phyloP scores from a whole-genome alignment of 345 rosid genomes.

The rapeseed (Brassica napus) region DNA sequence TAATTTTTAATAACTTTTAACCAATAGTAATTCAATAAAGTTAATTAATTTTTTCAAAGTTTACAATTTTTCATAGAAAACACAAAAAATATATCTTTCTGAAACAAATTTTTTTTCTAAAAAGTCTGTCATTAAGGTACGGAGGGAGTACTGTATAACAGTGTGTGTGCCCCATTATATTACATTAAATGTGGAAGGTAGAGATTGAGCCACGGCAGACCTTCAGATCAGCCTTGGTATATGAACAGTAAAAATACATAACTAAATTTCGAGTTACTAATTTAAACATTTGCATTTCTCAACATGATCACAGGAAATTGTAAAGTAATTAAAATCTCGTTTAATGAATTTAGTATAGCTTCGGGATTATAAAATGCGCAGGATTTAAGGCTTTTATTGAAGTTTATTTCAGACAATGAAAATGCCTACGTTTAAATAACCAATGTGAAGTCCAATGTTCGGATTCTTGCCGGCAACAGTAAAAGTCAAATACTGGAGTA shows the following conservation, averaged over 20 bases:
- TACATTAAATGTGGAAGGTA: constrained; percentile 26
- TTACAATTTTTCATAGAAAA: too few relatives aligned
- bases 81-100: too few relatives aligned
- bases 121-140: too few relatives aligned
- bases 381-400: constrained; percentile 22
- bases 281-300: constrained; percentile 31
- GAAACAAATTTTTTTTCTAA: too few relatives aligned
- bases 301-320: constrained; percentile 36
- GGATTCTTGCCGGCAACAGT: constrained; percentile 32
- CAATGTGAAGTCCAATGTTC: constrained; percentile 35
- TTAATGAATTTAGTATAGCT: constrained; percentile 11
- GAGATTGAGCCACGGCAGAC: constrained; percentile 43
- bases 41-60: too few relatives aligned
- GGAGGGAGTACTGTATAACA: too few relatives aligned
- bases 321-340: constrained; percentile 11
- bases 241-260: constrained; percentile 17
- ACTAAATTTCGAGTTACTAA: constrained; percentile 10
- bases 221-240: constrained; percentile 43
- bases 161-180: not conserved
- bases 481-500: constrained; percentile 5
- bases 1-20: too few relatives aligned
- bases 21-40: too few relatives aligned
- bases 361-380: constrained; percentile 37
- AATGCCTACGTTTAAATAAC: constrained; percentile 13
- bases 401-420: not conserved